Evolutionary conservation across 164 flowering plant species (phyloP).

Genomic region (Brasenia schreberi): DNA sequence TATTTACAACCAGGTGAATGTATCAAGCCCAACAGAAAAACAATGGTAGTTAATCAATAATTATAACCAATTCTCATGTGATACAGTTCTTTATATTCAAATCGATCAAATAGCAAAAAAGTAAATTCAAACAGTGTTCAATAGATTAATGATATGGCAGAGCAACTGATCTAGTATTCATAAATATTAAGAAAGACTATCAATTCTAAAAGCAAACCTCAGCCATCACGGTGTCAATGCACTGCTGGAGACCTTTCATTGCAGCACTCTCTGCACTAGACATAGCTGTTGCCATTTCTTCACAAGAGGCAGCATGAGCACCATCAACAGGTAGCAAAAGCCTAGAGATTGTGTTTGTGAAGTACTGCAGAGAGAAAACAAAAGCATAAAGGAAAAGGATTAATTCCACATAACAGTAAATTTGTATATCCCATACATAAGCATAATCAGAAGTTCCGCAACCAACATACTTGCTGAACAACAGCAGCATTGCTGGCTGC

Average conservation of each 20-base stretch:
- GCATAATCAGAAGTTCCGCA: background rate
- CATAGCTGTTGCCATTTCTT: conserved; percentile 96
- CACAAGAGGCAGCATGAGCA: conserved; percentile 97
- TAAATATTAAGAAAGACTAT: background rate
- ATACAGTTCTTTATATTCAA: too few relatives aligned
- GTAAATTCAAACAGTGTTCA: too few relatives aligned
- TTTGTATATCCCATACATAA: background rate
- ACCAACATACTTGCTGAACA: conserved; percentile 74
- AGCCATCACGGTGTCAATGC: conserved; percentile 98
- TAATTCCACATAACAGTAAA: background rate
- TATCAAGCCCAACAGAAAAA: too few relatives aligned
- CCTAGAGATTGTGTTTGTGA: conserved; percentile 84
- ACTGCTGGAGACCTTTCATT: conserved; percentile 94
- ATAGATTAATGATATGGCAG: too few relatives aligned
- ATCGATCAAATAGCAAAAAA: too few relatives aligned
- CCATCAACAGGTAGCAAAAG: conserved; percentile 95
- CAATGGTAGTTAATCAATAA: too few relatives aligned
- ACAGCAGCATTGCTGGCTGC: conserved; percentile 97
- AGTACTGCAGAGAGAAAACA: conserved; percentile 45
- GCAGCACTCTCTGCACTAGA: conserved; percentile 95
- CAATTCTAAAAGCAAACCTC: conserved; percentile 46
- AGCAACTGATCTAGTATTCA: too few relatives aligned
- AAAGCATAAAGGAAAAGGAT: background rate
- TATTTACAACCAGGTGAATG: too few relatives aligned
- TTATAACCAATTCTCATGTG: too few relatives aligned